Conservation (phyloP, 495 filamentous ascomycete species). For the Trichoderma erinaceum region DNA sequence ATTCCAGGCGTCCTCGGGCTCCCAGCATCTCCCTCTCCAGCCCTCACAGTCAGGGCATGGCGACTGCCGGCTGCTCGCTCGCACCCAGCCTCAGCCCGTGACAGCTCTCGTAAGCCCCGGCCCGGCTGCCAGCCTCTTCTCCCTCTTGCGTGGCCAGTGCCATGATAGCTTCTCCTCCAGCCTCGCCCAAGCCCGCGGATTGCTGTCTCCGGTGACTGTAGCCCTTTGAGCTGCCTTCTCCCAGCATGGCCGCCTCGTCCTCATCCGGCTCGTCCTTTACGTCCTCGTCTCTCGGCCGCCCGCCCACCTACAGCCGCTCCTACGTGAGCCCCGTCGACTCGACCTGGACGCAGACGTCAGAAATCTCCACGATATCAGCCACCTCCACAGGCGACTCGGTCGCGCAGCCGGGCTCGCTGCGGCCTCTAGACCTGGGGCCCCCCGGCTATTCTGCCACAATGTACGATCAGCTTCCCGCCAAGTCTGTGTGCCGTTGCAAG, state of each 20-base stretch:
- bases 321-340: slow-evolving; percentile 26
- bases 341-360: slow-evolving; percentile 31
- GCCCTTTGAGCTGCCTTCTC: not conserved
- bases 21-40: not conserved
- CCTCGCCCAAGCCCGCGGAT: not conserved
- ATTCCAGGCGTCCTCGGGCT: not conserved
- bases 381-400: slow-evolving; percentile 30
- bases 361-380: slow-evolving; percentile 27
- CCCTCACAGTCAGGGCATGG: not conserved
- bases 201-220: slow-evolving; percentile 4
- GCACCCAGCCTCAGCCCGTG: not conserved
- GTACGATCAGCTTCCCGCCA: slow-evolving; percentile 21
- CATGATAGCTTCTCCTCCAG: slow-evolving; percentile 6
- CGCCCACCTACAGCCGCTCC: slow-evolving; percentile 25
- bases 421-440: slow-evolving; percentile 33
- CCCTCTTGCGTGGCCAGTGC: not conserved
- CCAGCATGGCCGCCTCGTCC: slow-evolving; percentile 28
- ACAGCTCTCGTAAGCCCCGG: not conserved
- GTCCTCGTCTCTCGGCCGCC: slow-evolving; percentile 27
- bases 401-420: slow-evolving; percentile 28
- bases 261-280: slow-evolving; percentile 33
- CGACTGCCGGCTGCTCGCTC: not conserved
- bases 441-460: slow-evolving; percentile 35
- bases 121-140: slow-evolving; percentile 5
- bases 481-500: slow-evolving; percentile 15